phyloP scores from a whole-genome alignment of 2,329 filamentous ascomycete genomes.

The Fusarium sambucinum region DNA sequence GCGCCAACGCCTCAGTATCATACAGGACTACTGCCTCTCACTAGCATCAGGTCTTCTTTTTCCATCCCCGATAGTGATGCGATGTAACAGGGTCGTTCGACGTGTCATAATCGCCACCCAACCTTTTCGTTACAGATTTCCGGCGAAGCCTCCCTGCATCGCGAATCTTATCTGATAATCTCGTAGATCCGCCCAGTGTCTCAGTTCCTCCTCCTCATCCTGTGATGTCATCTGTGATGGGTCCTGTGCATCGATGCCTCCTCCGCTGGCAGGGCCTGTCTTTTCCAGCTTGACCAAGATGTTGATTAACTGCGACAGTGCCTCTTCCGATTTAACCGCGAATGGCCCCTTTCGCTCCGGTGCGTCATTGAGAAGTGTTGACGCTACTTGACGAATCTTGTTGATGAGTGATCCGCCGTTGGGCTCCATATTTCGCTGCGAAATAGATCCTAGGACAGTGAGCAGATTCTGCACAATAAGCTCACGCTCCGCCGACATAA shows the following conservation, averaged over 20 bases:
- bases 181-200: constrained; percentile 81
- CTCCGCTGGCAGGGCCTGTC: constrained; percentile 57
- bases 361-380: constrained; percentile 76
- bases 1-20: constrained; percentile 1
- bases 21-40: constrained; percentile 12
- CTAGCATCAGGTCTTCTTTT: not conserved
- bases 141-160: constrained; percentile 69
- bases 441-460: constrained; percentile 79
- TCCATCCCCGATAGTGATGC: not conserved
- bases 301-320: constrained; percentile 78
- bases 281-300: constrained; percentile 81
- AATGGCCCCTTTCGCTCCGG: constrained; percentile 64
- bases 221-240: constrained; percentile 61
- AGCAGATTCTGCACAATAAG: constrained; percentile 85
- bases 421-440: constrained; percentile 87
- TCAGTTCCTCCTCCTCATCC: constrained; percentile 81
- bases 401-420: constrained; percentile 74
- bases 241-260: constrained; percentile 49
- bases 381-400: constrained; percentile 88
- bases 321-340: constrained; percentile 73
- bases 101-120: not conserved
- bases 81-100: not conserved
- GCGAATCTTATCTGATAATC: constrained; percentile 82
- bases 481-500: constrained; percentile 81
- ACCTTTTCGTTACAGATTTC: constrained; percentile 36